Evolutionary conservation across 345 rosid genomes (phyloP).

Genomic region (Diplotaxis tenuifolia): DNA sequence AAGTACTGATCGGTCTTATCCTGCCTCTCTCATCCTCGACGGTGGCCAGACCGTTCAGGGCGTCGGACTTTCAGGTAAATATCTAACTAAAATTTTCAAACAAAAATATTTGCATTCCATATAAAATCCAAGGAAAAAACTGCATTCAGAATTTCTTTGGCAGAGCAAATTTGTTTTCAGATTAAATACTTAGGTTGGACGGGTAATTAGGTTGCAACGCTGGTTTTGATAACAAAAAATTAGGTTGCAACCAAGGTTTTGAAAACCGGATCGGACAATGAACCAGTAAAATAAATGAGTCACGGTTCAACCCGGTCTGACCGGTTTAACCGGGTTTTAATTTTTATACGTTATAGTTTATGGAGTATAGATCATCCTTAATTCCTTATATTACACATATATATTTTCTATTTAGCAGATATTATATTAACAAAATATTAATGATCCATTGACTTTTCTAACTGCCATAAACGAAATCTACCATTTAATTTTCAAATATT

Average conservation of each 20-base stretch:
- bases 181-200: background rate
- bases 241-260: no score
- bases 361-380: background rate
- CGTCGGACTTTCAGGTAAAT: conserved; percentile 66
- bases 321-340: background rate
- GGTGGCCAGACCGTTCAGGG: conserved; percentile 57
- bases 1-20: conserved; percentile 61
- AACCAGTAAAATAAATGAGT: no score
- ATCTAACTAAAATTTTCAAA: background rate
- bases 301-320: no score
- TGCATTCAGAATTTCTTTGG: background rate
- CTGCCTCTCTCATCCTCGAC: conserved; percentile 57
- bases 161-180: background rate
- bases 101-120: background rate
- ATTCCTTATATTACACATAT: no score
- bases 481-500: no score
- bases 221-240: no score
- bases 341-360: background rate
- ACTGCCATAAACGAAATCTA: no score
- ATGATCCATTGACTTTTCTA: no score
- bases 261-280: no score
- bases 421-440: no score
- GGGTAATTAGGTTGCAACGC: background rate
- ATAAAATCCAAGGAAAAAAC: background rate
- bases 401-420: no score